Evolutionary conservation across 164 flowering plant genomes (phyloP).

Genomic region (Chloranthus sessilifolius): DNA sequence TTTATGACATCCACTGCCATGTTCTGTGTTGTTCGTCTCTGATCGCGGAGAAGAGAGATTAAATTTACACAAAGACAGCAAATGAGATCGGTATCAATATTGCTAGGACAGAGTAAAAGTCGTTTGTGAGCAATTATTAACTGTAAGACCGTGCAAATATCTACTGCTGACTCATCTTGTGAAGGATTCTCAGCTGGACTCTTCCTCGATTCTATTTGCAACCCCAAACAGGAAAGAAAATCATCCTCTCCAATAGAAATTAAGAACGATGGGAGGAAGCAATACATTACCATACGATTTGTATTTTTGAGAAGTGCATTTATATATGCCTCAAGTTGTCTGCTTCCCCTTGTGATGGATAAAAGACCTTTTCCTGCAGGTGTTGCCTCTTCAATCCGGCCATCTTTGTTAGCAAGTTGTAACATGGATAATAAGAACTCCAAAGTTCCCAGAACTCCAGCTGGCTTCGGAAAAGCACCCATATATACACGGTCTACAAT

Average conservation of each 20-base stretch:
- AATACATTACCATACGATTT: conserved; percentile 85
- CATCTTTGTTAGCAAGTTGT: conserved; percentile 95
- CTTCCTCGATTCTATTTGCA: conserved; percentile 62
- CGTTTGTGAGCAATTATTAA: conserved; percentile 80
- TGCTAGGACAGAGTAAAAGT: conserved; percentile 87
- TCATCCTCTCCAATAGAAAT: conserved; percentile 70
- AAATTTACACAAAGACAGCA: conserved; percentile 89
- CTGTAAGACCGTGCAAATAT: conserved; percentile 77
- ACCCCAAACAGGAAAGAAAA: conserved; percentile 63
- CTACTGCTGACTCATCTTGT: conserved; percentile 54
- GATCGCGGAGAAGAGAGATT: conserved; percentile 72
- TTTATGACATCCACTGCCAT: conserved; percentile 76
- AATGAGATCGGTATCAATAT: conserved; percentile 81
- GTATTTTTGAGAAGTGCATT: conserved; percentile 83
- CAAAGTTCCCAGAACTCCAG: conserved; percentile 61
- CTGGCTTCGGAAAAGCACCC: conserved; percentile 96
- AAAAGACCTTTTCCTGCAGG: conserved; percentile 76
- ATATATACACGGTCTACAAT: conserved; percentile 94
- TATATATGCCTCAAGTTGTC: conserved; percentile 87
- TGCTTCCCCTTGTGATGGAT: conserved; percentile 82
- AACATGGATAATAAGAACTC: conserved; percentile 95
- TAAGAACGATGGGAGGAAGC: conserved; percentile 92
- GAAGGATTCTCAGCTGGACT: conserved; percentile 21
- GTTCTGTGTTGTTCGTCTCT: conserved; percentile 52
- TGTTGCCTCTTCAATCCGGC: conserved; percentile 79